These are phyloP conservation scores for Arachis hypogaea DNA, from an alignment of 306 rosid genomes.

Conservation along the genomic window DNA sequence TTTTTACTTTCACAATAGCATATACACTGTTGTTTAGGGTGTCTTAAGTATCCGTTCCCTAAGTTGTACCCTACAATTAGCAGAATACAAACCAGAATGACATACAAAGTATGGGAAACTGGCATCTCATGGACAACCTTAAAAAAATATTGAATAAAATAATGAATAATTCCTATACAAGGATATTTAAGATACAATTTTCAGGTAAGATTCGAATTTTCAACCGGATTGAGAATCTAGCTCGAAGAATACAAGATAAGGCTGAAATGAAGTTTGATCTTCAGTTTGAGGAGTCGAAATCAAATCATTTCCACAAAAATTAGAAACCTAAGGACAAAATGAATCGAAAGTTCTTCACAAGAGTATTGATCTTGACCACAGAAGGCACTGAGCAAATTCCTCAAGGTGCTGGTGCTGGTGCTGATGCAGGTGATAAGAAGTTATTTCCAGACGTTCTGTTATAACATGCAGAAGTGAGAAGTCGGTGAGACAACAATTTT, in stretches of 20 bases:
- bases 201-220: slow-evolving; percentile 37
- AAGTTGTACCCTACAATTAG: background rate
- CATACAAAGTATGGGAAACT: slow-evolving; percentile 3
- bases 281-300: slow-evolving; percentile 41
- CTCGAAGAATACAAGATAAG: slow-evolving; percentile 31
- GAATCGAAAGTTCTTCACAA: slow-evolving; percentile 35
- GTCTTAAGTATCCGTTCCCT: background rate
- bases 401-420: slow-evolving; percentile 57
- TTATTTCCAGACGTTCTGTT: slow-evolving; percentile 76
- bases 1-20: background rate
- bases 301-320: slow-evolving; percentile 34
- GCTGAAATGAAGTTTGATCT: slow-evolving; percentile 37
- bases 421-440: slow-evolving; percentile 45
- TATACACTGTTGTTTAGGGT: background rate
- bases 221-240: slow-evolving; percentile 34
- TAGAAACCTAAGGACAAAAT: slow-evolving; percentile 26
- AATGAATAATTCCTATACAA: slow-evolving; percentile 48
- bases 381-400: slow-evolving; percentile 28
- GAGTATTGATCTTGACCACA: slow-evolving; percentile 34
- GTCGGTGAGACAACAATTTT: slow-evolving; percentile 37
- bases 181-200: slow-evolving; percentile 41
- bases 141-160: slow-evolving; percentile 27
- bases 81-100: background rate
- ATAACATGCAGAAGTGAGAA: slow-evolving; percentile 42
- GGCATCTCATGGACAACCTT: background rate